Conservation (phyloP, 805 yeast species). For the Wickerhamiella sorbophila region DNA sequence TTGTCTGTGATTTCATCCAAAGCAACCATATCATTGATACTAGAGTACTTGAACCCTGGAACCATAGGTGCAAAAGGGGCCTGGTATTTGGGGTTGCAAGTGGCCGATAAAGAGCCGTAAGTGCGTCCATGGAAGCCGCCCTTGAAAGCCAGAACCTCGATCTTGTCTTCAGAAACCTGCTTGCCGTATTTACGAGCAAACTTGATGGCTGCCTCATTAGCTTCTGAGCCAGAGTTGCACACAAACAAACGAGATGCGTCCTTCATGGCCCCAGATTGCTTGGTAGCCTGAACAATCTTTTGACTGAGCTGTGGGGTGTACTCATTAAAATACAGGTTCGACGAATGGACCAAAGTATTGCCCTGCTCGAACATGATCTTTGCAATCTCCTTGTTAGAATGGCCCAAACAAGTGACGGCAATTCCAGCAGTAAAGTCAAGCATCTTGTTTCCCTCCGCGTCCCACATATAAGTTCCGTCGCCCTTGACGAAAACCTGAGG, state of each 20-base stretch:
- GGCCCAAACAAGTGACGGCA: conserved; percentile 94
- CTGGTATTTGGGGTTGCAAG: conserved; percentile 88
- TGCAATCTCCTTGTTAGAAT: conserved; percentile 61
- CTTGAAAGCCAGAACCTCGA: conserved; percentile 73
- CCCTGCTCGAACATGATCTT: conserved; percentile 62
- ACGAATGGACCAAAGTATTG: conserved; percentile 57
- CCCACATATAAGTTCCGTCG: conserved; percentile 66
- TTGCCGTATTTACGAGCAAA: conserved; percentile 74
- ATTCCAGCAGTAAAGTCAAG: conserved; percentile 92
- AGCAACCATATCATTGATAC: conserved; percentile 43
- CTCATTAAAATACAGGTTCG: conserved; percentile 72
- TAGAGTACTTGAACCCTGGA: conserved; percentile 72
- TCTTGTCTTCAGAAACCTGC: conserved; percentile 33
- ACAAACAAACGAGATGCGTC: conserved; percentile 63
- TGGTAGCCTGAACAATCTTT: conserved; percentile 47
- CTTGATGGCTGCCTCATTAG: conserved; percentile 67
- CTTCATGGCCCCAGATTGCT: conserved; percentile 61
- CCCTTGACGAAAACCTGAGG: conserved; percentile 66
- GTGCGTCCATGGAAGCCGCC: conserved; percentile 93
- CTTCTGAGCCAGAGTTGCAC: conserved; percentile 64
- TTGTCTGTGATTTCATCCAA: conserved; percentile 47
- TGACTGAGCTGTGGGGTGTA: conserved; percentile 72
- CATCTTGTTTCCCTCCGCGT: conserved; percentile 57
- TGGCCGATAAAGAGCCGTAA: conserved; percentile 82
- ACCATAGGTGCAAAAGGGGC: conserved; percentile 79